Percentiles rank a stretch among this genome's conserved stretches.
phyloP scores from a whole-genome alignment of 2,329 filamentous ascomycete species.

The Gaeumannomyces tritici region DNA sequence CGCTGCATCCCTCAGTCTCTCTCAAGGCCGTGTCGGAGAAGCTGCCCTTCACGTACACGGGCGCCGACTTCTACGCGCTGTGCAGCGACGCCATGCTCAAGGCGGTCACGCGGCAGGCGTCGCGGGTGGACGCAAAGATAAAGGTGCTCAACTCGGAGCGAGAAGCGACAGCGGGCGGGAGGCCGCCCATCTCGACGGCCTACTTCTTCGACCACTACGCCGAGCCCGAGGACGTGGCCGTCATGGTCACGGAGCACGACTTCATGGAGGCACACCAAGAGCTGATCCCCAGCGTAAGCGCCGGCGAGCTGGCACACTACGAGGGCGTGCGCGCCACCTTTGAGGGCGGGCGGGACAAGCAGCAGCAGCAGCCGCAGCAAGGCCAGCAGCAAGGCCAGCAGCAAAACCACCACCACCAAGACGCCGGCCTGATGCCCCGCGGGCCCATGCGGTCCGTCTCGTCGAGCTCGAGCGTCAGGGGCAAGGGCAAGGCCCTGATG shows the following conservation, averaged over 20 bases:
- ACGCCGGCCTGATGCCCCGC: slow-evolving; percentile 7
- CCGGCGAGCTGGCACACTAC: slow-evolving; percentile 86
- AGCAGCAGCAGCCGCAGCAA: slow-evolving; percentile 24
- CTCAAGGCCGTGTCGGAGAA: slow-evolving; percentile 63
- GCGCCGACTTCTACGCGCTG: slow-evolving; percentile 92
- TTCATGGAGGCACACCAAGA: slow-evolving; percentile 75
- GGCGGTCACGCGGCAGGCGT: slow-evolving; percentile 85
- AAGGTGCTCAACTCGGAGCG: slow-evolving; percentile 50
- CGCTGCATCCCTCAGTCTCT: slow-evolving; percentile 69
- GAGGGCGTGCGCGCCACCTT: slow-evolving; percentile 75
- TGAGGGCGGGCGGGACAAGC: slow-evolving; percentile 51
- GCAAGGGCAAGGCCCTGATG: slow-evolving; percentile 22
- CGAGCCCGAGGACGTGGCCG: slow-evolving; percentile 69
- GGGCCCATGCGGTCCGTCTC: slow-evolving; percentile 17
- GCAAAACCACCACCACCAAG: slow-evolving; percentile 13
- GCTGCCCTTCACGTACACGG: slow-evolving; percentile 92
- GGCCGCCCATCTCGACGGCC: slow-evolving; percentile 63
- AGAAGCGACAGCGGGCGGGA: slow-evolving; percentile 3
- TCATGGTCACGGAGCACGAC: slow-evolving; percentile 83
- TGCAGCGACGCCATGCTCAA: slow-evolving; percentile 99
- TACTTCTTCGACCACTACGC: slow-evolving; percentile 95
- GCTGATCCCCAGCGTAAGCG: slow-evolving; percentile 86
- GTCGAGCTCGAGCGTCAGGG: slow-evolving; percentile 17
- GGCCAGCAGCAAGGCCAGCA: no score
- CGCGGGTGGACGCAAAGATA: slow-evolving; percentile 76